These are phyloP conservation scores for Coemansia sp. DNA, from an alignment of 192 early-diverging fungal species.

Conservation along the genomic window DNA sequence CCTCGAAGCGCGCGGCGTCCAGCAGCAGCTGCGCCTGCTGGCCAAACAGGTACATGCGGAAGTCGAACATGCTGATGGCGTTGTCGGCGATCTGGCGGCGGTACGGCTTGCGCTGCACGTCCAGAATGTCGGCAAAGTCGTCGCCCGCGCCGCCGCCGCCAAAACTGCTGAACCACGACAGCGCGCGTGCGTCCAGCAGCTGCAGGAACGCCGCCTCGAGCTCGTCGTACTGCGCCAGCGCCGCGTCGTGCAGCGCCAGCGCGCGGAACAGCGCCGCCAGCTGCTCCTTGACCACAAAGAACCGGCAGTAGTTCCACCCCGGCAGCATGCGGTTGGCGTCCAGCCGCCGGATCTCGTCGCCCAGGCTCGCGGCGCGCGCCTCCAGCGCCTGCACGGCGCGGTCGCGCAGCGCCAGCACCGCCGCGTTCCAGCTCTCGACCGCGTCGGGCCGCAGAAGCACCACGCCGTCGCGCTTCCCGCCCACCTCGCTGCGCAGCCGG, in stretches of 20 bases:
- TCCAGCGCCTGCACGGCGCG: constrained; percentile 78
- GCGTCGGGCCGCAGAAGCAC: constrained; percentile 13
- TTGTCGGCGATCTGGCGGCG: constrained; percentile 86
- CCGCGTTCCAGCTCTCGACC: constrained; percentile 46
- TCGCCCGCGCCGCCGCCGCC: constrained; percentile 83
- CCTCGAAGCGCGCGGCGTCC: constrained; percentile 52
- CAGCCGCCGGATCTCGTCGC: constrained; percentile 74
- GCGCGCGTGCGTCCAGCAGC: constrained; percentile 73
- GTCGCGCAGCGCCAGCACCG: constrained; percentile 43
- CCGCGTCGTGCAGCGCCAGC: constrained; percentile 83
- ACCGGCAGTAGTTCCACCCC: constrained; percentile 99
- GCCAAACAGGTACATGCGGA: constrained; percentile 92
- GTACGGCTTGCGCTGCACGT: constrained; percentile 75
- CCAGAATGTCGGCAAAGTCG: constrained; percentile 79
- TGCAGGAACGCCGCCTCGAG: constrained; percentile 94
- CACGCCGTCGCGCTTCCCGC: constrained; percentile 35
- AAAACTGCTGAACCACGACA: constrained; percentile 93
- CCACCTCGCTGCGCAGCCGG: constrained; percentile 82
- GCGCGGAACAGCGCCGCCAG: constrained; percentile 82
- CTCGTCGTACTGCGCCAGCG: constrained; percentile 94
- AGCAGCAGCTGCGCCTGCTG: constrained; percentile 81
- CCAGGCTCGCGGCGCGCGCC: constrained; percentile 47
- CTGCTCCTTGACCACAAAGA: constrained; percentile 93
- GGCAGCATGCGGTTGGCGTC: constrained; percentile 92
- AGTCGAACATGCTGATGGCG: constrained; percentile 91